Evolutionary conservation across 768 basidiomycete species (phyloP), one percentile per base, ranked within the genome.

Genomic region (Rhizopogon salebrosus): DNA sequence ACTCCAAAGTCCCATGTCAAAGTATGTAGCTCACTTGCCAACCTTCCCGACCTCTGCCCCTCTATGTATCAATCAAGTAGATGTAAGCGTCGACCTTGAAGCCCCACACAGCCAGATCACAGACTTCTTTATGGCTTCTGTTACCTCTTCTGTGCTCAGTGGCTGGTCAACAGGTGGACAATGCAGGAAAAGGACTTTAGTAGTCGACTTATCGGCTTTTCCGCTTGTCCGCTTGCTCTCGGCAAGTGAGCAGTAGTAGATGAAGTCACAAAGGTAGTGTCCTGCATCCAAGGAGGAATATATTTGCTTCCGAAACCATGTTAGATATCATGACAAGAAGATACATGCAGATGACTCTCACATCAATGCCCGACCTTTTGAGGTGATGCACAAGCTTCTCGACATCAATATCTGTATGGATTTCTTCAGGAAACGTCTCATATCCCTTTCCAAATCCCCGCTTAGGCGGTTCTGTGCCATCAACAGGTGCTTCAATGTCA

Each of bases 241-340:
- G 4, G 85, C 85, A 24, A 89, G 75, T 9, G 85, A 87, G 62
- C 85, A 84, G 60, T 86, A 90, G 64, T 85, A 87, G 54, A 84
- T 78, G 65, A 85, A 89, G 69, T 89, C 87, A 63, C 84, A 87
- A 10, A 89, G 68, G 64, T 83, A 90, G 63, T 86, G 84, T 0
- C 87, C 87, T 14, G 86, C 83, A 62, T 89, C 87, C 75, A 84
- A 79, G 2, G 87, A 88, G 18, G 83, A 77, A 62, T 84, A 82
- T 20, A 87, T 82, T 69, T 83, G 76, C 84, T 87, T 60, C 45
- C 45, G 2, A 20, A 23, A 6, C 37, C 35, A 53, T 18, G 34
- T 26, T 49, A 55, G 41, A 56, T 53, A 43, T 38, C 34, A 54
- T 51, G 22, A 58, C 45, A 48, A 41, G 16, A 48, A 41, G 16